Evolutionary conservation across 2,329 filamentous ascomycete species (phyloP).

Genomic region (Stachybotrys echinatus): DNA sequence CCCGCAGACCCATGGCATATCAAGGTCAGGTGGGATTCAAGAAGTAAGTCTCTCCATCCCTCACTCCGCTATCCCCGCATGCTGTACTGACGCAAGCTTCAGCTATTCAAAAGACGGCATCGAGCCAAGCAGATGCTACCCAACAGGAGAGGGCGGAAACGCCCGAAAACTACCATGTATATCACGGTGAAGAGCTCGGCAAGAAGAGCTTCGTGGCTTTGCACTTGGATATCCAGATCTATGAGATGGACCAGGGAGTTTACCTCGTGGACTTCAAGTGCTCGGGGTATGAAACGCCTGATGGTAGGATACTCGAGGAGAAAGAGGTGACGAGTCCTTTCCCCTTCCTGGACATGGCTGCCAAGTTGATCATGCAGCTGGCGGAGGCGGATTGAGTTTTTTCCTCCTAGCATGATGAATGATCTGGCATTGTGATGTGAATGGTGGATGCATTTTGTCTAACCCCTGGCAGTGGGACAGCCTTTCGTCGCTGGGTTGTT

Average conservation of each 20-base stretch:
- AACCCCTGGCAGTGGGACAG: neutral
- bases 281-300: conserved; percentile 80
- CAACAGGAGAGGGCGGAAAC: conserved; percentile 9
- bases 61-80: neutral
- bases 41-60: conserved; percentile 53
- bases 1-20: conserved; percentile 95
- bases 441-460: too few species aligned
- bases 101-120: conserved; percentile 17
- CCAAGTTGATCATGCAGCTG: conserved; percentile 86
- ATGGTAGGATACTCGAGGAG: conserved; percentile 75
- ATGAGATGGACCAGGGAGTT: conserved; percentile 86
- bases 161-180: conserved; percentile 28
- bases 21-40: conserved; percentile 79
- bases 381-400: conserved; percentile 64
- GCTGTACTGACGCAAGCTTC: conserved; percentile 22
- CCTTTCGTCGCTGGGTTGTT: neutral
- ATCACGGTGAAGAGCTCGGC: conserved; percentile 28
- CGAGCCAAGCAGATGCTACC: neutral
- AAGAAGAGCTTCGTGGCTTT: conserved; percentile 72
- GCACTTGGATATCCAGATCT: conserved; percentile 93
- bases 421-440: neutral
- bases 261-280: conserved; percentile 99
- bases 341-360: conserved; percentile 91
- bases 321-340: conserved; percentile 95
- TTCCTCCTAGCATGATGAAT: neutral